Evolutionary conservation across 306 rosid genomes (phyloP).

Genomic region (Citrullus mucosospermus): DNA sequence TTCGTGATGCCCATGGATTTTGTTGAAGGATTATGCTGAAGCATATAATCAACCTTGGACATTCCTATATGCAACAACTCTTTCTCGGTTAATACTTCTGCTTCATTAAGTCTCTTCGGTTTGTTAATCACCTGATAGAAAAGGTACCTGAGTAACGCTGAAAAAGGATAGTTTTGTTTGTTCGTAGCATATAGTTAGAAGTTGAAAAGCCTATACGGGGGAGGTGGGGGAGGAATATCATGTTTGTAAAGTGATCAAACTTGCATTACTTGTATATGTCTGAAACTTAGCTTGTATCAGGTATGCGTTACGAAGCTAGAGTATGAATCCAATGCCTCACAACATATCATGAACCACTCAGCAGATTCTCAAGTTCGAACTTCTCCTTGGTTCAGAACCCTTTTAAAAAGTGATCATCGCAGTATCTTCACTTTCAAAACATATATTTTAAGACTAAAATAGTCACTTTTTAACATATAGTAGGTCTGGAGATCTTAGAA

Average conservation of each 20-base stretch:
- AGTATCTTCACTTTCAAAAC: no score
- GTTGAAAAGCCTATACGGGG: neutral
- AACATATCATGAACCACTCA: neutral
- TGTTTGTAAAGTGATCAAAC: neutral
- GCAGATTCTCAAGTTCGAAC: neutral
- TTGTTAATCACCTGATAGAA: neutral
- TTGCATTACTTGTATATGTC: neutral
- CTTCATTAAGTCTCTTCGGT: neutral
- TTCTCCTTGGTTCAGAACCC: no score
- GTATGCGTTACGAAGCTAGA: neutral
- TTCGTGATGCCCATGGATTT: constrained; percentile 44
- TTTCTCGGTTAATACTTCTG: neutral
- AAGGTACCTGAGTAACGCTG: neutral
- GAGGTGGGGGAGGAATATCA: neutral
- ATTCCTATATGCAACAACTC: neutral
- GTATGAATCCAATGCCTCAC: neutral
- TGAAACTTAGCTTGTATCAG: neutral
- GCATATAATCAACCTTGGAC: neutral
- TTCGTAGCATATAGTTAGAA: neutral
- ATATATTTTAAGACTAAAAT: no score
- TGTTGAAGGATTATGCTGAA: constrained; percentile 29
- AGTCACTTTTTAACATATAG: no score
- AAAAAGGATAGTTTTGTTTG: neutral
- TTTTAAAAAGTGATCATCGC: no score
- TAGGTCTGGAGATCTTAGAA: no score